Evolutionary conservation across 2,329 filamentous ascomycete genomes (phyloP), one percentile per base, ranked within the genome.

Genomic region (Aspergillus sp.): DNA sequence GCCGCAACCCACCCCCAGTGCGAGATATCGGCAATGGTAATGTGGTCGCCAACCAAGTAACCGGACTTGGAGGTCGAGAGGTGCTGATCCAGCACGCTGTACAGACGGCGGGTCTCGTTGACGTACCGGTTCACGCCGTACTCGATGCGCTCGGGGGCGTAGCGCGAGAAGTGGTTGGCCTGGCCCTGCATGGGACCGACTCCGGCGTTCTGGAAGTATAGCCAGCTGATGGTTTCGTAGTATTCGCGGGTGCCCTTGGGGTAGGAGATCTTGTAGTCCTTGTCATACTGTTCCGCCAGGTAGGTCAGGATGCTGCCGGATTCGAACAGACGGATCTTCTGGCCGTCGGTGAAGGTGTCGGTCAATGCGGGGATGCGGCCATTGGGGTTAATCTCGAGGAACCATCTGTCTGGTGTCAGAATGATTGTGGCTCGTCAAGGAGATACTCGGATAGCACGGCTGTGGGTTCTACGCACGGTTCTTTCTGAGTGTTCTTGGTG

Each of bases 351-450:
- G 73, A 90, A 89, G 6, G 82, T 90, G 77, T 96, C 92, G 7
- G 90, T 95, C 54, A 96, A 70, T 58, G 92, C 92, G 4, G 92
- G 93, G 68, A 96, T 96, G 66, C 92, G 90, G 64, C 92, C 92
- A 74, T 96, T 96, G 64, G 92, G 92, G 77, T 96, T 96, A 78
- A 96, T 96, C 55, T 88, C 87, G 29, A 96, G 84, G 78, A 94
- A 97, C 91, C 91, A 96, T 16, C 85, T 75, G 26, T 16, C 39
- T 11, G 18, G 55, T 7, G 39, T 11, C 24, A 20, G 26, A 16
- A 52, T 49, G 52, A 46, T 42, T n/a, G 26, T 39, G 14, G n/a
- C n/a, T 45, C 20, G 26, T 46, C 9, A n/a, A n/a, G 26, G 36
- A 22, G 20, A 4, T 24, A 1, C 24, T 6, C 24, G 5, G 24